A percentile compares a stretch with the other conserved stretches of the same genome.
These are phyloP conservation scores for Hylodesmum podocarpum DNA, from an alignment of 306 rosid genomes.

Conservation along the genomic window DNA sequence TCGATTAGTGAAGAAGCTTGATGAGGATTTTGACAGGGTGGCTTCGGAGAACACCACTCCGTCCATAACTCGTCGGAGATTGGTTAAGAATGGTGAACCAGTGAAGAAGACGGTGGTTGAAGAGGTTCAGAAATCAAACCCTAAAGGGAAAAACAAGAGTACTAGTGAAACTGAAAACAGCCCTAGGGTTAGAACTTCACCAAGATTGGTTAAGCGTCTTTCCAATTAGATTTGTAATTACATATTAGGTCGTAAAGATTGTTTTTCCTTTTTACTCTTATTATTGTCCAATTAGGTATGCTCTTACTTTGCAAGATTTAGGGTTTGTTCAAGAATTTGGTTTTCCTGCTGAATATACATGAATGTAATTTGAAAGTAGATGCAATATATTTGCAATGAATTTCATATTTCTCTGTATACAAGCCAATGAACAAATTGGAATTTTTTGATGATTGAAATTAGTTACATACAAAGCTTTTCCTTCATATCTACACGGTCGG, in stretches of 20 bases:
- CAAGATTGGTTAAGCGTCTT: constrained; percentile 51
- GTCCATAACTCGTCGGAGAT: constrained; percentile 29
- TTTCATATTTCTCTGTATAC: neutral
- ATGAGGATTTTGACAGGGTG: constrained; percentile 78
- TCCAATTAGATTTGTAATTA: constrained; percentile 24
- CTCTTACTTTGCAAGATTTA: neutral
- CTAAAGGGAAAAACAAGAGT: constrained; percentile 31
- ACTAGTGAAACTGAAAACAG: neutral
- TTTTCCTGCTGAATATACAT: neutral
- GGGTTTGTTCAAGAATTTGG: neutral
- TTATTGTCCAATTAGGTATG: neutral
- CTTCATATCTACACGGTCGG: neutral
- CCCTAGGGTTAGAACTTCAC: constrained; percentile 47
- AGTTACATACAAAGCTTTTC: constrained; percentile 1
- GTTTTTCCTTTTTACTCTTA: neutral
- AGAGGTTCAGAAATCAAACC: constrained; percentile 18
- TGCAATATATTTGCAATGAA: neutral
- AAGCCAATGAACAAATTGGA: neutral
- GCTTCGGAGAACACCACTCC: constrained; percentile 42
- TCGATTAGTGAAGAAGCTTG: constrained; percentile 77
- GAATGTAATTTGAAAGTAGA: neutral
- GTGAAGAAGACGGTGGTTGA: constrained; percentile 41
- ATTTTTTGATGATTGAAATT: neutral
- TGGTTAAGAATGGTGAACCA: constrained; percentile 19
- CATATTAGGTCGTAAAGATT: neutral